phyloP scores from a whole-genome alignment of 441 rosid genomes.

The Pelargonium citronellum region DNA sequence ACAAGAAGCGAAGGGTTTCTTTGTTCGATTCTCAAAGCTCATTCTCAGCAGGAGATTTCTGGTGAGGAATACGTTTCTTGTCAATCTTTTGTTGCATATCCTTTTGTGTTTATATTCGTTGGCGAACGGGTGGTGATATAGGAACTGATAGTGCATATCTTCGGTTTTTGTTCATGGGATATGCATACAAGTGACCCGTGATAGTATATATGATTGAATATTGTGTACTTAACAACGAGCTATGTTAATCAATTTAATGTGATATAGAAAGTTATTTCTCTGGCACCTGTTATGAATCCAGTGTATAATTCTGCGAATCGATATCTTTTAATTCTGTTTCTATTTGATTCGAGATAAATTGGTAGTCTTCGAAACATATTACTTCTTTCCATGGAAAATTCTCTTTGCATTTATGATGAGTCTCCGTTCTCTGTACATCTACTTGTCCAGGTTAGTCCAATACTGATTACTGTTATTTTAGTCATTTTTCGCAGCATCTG shows the following conservation, averaged over 20 bases:
- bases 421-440: too few species aligned
- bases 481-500: too few species aligned
- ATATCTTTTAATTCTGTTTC: not conserved
- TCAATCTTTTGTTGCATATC: not conserved
- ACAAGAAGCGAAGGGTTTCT: slow-evolving; percentile 38
- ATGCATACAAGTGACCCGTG: too few species aligned
- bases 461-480: too few species aligned
- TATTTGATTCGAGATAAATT: too few species aligned
- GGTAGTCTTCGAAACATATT: too few species aligned
- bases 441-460: too few species aligned
- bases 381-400: too few species aligned
- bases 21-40: slow-evolving; percentile 25
- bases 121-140: not conserved
- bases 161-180: not conserved
- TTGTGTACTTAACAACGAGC: not conserved
- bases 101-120: not conserved
- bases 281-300: too few species aligned
- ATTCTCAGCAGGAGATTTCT: slow-evolving; percentile 16
- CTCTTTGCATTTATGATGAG: too few species aligned
- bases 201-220: not conserved
- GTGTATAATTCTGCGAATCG: not conserved
- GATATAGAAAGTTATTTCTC: not conserved
- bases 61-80: slow-evolving; percentile 16
- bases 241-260: not conserved
- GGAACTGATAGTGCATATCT: not conserved